Base-by-base conservation (phyloP, 2,329 filamentous ascomycete species). In the Cladorrhinum sp. region DNA sequence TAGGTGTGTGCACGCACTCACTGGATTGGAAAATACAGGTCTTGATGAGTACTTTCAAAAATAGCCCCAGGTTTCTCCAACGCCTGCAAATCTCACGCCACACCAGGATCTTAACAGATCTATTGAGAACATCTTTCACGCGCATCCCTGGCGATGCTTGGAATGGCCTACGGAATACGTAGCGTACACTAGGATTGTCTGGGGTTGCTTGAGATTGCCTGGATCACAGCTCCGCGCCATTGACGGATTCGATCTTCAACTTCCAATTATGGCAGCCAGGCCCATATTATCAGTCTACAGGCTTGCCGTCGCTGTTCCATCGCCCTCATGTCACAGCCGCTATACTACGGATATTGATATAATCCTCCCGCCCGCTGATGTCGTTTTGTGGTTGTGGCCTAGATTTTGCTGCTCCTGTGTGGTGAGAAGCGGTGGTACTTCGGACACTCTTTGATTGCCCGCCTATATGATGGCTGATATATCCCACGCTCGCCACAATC, bases 381-480 rank as follows among this genome's bases (percentile, higher is more conserved):
- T 36, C 51, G 21, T 57, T 53, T 49, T 55, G 55, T 55, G 58
- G 61, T 58, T 62, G 56, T 59, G 60, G 54, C 63, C 65, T 67
- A 52, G 28, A 58, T 42, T 36, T 63, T n/a, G 28, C 56, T 59
- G 52, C 50, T 60, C 24, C 42, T 62, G 58, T 58, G 59, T 65
- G 63, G 62, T 58, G 52, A 65, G 61, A 54, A 66, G 64, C 71
- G 70, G 71, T 70, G 67, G 65, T 72, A 72, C 66, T 61, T 73
- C 71, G 71, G 71, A 62, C 63, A 57, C 65, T 73, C 66, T 71
- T 68, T 72, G 67, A 69, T 71, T 69, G 66, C 68, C 60, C 24
- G 59, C 62, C 64, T 67, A 69, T 71, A 72, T 63, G 63, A 64
- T 55, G 58, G 50, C 56, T 58, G 60, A 39, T 69, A 69, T 68